Conservation (phyloP, 345 rosid species). For the Durio zibethinus region DNA sequence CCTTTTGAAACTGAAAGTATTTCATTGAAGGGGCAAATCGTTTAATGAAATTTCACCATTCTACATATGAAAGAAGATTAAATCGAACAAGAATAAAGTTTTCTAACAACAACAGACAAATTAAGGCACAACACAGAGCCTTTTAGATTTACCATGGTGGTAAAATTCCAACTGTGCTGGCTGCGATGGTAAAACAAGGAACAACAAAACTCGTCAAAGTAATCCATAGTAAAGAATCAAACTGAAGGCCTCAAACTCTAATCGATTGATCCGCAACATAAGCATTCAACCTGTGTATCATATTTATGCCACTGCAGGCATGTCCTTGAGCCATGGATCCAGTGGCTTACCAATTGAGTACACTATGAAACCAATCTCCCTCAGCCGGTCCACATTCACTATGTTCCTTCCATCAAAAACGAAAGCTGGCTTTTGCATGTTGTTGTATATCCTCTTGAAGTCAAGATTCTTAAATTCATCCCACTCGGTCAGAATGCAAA, state of each 20-base stretch:
- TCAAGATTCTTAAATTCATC: constrained; percentile 86
- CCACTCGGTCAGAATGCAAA: constrained; percentile 93
- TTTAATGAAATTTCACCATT: neutral
- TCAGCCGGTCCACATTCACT: constrained; percentile 48
- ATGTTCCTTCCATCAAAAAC: constrained; percentile 83
- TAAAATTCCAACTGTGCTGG: constrained; percentile 20
- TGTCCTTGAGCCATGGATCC: constrained; percentile 90
- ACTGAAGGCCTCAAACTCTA: constrained; percentile 19
- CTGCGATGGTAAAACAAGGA: constrained; percentile 27
- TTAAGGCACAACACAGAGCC: constrained; percentile 28
- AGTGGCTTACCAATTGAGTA: constrained; percentile 90
- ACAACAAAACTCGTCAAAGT: constrained; percentile 15
- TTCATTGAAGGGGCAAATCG: neutral
- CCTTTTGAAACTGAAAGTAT: neutral
- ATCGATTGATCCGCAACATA: neutral
- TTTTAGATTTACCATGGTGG: constrained; percentile 16
- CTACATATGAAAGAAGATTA: neutral
- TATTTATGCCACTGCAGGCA: constrained; percentile 82
- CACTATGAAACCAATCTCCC: constrained; percentile 87
- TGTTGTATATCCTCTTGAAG: constrained; percentile 59
- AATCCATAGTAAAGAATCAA: constrained; percentile 28
- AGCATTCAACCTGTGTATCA: neutral
- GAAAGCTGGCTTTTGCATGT: constrained; percentile 90
- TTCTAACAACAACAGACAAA: constrained; percentile 18
- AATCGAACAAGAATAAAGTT: constrained; percentile 16